phyloP scores from a whole-genome alignment of 371 early-diverging fungal genomes.

The Haplosporangium sp. region DNA sequence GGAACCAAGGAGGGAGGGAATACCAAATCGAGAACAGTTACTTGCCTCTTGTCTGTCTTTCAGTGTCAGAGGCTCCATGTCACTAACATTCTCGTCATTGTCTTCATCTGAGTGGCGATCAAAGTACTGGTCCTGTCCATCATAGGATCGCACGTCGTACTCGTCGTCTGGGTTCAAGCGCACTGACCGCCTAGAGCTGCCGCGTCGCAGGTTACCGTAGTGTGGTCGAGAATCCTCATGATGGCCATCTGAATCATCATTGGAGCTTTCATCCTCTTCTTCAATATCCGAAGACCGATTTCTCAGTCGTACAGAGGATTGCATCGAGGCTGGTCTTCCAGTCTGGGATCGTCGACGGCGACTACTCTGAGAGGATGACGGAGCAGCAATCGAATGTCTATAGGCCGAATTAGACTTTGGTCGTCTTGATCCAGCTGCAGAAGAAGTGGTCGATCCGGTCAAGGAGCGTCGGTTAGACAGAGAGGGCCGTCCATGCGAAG shows the following conservation, averaged over 20 bases:
- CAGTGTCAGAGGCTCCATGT: conserved; percentile 67
- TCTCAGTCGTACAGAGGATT: conserved; percentile 40
- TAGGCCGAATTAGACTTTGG: conserved; percentile 36
- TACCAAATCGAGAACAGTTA: neutral
- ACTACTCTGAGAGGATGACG: conserved; percentile 15
- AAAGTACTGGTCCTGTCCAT: conserved; percentile 26
- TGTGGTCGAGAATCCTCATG: conserved; percentile 17
- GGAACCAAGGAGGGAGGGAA: neutral
- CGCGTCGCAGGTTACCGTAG: conserved; percentile 29
- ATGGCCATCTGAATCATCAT: conserved; percentile 32
- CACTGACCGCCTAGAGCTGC: conserved; percentile 41
- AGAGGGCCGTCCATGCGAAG: conserved; percentile 18
- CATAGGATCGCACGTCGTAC: conserved; percentile 32
- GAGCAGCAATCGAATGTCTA: conserved; percentile 39
- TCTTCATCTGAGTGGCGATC: conserved; percentile 26
- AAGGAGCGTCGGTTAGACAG: conserved; percentile 11
- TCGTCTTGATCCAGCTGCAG: conserved; percentile 17
- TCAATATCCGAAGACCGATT: conserved; percentile 49
- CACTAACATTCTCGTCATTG: conserved; percentile 56
- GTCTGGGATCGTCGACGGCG: conserved; percentile 28
- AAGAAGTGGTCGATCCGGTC: conserved; percentile 12
- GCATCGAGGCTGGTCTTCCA: conserved; percentile 32
- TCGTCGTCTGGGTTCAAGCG: conserved; percentile 40
- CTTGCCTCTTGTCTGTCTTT: conserved; percentile 76
- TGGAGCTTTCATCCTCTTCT: conserved; percentile 34